Conservation (phyloP, 805 yeast genomes). For the Cephaloascus fragrans region DNA sequence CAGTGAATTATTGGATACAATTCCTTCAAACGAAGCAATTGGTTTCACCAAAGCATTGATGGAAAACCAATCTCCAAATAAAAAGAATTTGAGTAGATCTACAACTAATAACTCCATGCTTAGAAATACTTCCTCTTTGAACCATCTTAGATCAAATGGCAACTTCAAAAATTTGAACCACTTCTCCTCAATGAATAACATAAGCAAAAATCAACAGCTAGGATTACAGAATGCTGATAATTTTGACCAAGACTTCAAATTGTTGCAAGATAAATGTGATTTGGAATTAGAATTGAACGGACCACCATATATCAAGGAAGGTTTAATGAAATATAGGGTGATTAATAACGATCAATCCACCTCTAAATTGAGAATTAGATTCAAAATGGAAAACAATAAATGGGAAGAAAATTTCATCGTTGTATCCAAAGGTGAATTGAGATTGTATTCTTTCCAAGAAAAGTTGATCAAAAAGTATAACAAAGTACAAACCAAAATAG, state of each 20-base stretch:
- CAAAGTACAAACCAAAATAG: constrained; percentile 15
- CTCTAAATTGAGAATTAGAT: not conserved
- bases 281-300: constrained; percentile 56
- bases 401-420: constrained; percentile 53
- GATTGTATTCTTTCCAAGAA: constrained; percentile 45
- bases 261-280: constrained; percentile 29
- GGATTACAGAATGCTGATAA: constrained; percentile 1
- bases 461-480: constrained; percentile 27
- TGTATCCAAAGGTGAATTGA: constrained; percentile 56
- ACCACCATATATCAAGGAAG: constrained; percentile 75
- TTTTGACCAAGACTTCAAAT: constrained; percentile 1
- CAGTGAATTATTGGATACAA: not conserved
- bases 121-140: not conserved
- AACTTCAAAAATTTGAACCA: not conserved
- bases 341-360: constrained; percentile 21
- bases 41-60: constrained; percentile 31
- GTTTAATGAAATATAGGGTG: constrained; percentile 38
- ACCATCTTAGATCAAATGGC: not conserved
- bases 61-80: not conserved
- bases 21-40: constrained; percentile 9
- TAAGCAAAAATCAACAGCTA: not conserved
- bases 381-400: constrained; percentile 11
- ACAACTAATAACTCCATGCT: not conserved
- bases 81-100: not conserved
- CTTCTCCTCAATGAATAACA: not conserved